Conservation (phyloP, 2,329 filamentous ascomycete species). For the Fusarium continuum region DNA sequence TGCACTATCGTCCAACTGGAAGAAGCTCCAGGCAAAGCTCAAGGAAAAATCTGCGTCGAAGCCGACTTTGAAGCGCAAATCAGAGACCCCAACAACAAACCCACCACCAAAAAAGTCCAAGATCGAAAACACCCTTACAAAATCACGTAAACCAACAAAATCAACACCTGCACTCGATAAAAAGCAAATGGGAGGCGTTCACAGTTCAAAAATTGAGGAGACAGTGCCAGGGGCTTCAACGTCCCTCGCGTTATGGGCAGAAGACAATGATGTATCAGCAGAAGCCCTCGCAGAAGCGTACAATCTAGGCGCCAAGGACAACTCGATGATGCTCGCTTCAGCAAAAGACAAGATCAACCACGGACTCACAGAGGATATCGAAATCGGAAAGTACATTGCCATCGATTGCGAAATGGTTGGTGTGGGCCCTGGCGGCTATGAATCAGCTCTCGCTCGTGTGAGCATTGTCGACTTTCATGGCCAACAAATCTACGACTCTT, state of each 20-base stretch:
- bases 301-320: slow-evolving; percentile 60
- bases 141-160: slow-evolving; percentile 5
- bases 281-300: slow-evolving; percentile 71
- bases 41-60: slow-evolving; percentile 56
- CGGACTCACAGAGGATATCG: slow-evolving; percentile 67
- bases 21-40: slow-evolving; percentile 74
- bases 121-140: slow-evolving; percentile 24
- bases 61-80: slow-evolving; percentile 56
- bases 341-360: slow-evolving; percentile 67
- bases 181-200: slow-evolving; percentile 63
- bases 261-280: slow-evolving; percentile 68
- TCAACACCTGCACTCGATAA: slow-evolving; percentile 14
- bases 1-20: slow-evolving; percentile 77
- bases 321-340: slow-evolving; percentile 57
- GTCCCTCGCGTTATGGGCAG: slow-evolving; percentile 67
- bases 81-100: slow-evolving; percentile 43
- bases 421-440: slow-evolving; percentile 73
- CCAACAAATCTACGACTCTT: slow-evolving; percentile 92
- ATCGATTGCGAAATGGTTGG: slow-evolving; percentile 99
- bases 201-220: slow-evolving; percentile 58
- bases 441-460: slow-evolving; percentile 83
- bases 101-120: slow-evolving; percentile 45
- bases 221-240: slow-evolving; percentile 57
- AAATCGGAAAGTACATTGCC: slow-evolving; percentile 88
- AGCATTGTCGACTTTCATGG: slow-evolving; percentile 95